Evolutionary conservation across 768 basidiomycete species (phyloP).

Genomic region (Exidia glandulosa): DNA sequence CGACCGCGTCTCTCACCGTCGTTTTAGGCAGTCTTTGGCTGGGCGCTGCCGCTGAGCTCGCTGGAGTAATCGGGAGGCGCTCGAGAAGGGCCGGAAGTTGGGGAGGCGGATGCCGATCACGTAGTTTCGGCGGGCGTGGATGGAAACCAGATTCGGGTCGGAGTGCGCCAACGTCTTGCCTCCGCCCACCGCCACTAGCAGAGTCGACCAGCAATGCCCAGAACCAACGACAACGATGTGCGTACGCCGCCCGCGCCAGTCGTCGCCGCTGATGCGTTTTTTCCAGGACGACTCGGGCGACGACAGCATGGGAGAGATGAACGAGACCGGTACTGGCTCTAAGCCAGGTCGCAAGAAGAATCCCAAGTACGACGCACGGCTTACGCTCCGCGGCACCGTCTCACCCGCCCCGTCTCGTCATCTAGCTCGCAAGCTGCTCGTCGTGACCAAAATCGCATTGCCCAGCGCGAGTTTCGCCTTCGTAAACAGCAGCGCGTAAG

Average conservation of each 20-base stretch:
- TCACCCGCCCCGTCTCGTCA: slow-evolving; percentile 13
- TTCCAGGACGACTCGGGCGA: slow-evolving; percentile 54
- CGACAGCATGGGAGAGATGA: slow-evolving; percentile 4
- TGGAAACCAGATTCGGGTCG: too few species aligned
- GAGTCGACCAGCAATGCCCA: not conserved
- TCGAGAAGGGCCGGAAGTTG: too few species aligned
- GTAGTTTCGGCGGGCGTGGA: too few species aligned
- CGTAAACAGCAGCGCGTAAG: slow-evolving; percentile 77
- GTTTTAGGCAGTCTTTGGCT: too few species aligned
- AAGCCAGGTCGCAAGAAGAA: slow-evolving; percentile 84
- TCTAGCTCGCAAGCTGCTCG: slow-evolving; percentile 76
- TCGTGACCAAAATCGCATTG: slow-evolving; percentile 84
- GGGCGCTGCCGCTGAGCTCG: too few species aligned
- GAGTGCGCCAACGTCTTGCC: too few species aligned
- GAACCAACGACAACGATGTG: not conserved
- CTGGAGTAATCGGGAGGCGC: too few species aligned
- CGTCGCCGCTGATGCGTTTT: not conserved
- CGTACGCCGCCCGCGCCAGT: not conserved
- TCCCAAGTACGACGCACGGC: slow-evolving; percentile 50
- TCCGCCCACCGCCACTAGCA: too few species aligned
- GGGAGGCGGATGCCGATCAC: too few species aligned
- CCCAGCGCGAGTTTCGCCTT: slow-evolving; percentile 85
- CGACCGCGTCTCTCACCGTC: too few species aligned
- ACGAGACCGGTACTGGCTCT: slow-evolving; percentile 8
- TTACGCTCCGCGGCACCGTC: not conserved